Percentiles rank a stretch among this genome's conserved stretches.
phyloP scores from a whole-genome alignment of 331 rosid species.

The Erythrophleum ivorense region DNA sequence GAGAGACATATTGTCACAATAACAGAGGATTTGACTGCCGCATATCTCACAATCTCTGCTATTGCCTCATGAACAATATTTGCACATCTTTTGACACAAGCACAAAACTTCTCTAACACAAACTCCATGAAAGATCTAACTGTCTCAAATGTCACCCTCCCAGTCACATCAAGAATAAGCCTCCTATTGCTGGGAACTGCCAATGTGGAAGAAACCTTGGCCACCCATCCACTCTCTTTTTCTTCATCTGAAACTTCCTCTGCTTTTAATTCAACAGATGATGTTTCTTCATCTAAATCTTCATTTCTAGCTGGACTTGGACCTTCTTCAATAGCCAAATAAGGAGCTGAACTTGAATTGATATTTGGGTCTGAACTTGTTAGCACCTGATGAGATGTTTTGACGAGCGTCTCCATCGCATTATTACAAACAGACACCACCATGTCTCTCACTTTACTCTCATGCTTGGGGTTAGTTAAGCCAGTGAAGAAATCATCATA shows the following conservation, averaged over 20 bases:
- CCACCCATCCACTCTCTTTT: constrained; percentile 58
- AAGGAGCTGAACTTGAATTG: constrained; percentile 38
- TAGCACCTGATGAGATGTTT: constrained; percentile 74
- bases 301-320: constrained; percentile 17
- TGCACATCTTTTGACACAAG: constrained; percentile 48
- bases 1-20: constrained; percentile 63
- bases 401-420: constrained; percentile 73
- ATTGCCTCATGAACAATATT: constrained; percentile 56
- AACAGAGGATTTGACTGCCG: constrained; percentile 59
- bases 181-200: constrained; percentile 75
- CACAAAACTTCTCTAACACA: constrained; percentile 56
- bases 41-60: constrained; percentile 64
- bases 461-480: constrained; percentile 74
- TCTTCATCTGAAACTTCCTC: constrained; percentile 36
- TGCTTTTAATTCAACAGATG: constrained; percentile 32
- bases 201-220: constrained; percentile 63
- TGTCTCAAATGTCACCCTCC: constrained; percentile 81
- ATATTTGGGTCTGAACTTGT: constrained; percentile 44
- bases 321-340: constrained; percentile 46
- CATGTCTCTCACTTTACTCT: constrained; percentile 64
- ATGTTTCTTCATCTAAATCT: constrained; percentile 36
- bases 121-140: constrained; percentile 73
- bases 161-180: constrained; percentile 74
- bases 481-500: constrained; percentile 81
- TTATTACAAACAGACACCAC: constrained; percentile 68